Base-by-base conservation (phyloP, 2,329 filamentous ascomycete genomes). In the Knufia fluminis region DNA sequence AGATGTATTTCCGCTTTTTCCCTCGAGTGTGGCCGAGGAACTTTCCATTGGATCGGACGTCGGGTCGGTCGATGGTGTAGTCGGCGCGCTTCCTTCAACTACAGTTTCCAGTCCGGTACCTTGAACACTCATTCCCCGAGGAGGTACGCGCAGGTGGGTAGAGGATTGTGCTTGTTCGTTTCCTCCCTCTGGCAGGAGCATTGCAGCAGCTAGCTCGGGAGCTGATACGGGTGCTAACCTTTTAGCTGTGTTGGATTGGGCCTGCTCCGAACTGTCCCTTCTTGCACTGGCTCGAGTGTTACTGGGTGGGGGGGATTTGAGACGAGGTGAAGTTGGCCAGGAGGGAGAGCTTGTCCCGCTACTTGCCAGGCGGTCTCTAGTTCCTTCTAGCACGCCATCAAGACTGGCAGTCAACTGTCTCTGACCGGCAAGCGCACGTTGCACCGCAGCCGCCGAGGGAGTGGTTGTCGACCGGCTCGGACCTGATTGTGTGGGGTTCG, bases 31-130 rank as follows among this genome's bases (percentile, higher is more conserved):
- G 7, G 49, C 59, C 54, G 54, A 63, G 54, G 72, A 67, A 64
- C 71, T 62, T 50, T 52, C 62, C 60, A 54, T 66, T 6, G 53
- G 48, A 17, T 52, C 46, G 22, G 42, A 22, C 10, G 53, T 46
- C 3, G 69, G 59, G 66, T 72, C 61, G 54, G 67, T 70, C 12
- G 70, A 72, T 12, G 86, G 85, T 1, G 85, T 86, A 44, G 80
- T 82, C 38, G 84, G 81, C 52, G 87, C 78, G 68, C 87, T 92
- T 48, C 85, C 82, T 72, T 96, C 91, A 64, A 95, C 85, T 14
- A 97, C 91, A 0, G 92, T 96, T 68, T 94, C 91, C 50, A 96
- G 71, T 42, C 79, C 79, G 43, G 82, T 75, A 31, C 71, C 76
- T 46, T 75, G 77, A 50, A 74, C 77, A 62, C 74, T 80, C 46